Conservation (phyloP, 495 filamentous ascomycete species). For the Aspergillus heteromorphus region DNA sequence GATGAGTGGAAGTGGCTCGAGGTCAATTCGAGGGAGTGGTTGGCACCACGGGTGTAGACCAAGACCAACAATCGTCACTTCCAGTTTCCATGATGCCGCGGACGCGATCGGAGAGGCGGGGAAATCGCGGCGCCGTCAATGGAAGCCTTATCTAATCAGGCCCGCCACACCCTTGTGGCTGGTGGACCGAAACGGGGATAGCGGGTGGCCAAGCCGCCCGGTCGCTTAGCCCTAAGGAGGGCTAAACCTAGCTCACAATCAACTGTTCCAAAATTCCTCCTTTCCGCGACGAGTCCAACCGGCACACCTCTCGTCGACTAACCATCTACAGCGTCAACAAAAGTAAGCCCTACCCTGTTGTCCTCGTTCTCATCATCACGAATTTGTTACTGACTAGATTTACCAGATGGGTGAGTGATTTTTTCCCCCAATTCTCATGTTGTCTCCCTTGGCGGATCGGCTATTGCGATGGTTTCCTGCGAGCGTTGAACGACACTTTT, state of each 20-base stretch:
- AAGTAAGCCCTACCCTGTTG: slow-evolving; percentile 35
- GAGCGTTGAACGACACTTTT: slow-evolving; percentile 16
- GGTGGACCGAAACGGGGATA: slow-evolving; percentile 19
- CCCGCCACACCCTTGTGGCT: slow-evolving; percentile 16
- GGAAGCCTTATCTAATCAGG: not conserved
- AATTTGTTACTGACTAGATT: slow-evolving; percentile 30
- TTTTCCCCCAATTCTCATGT: slow-evolving; percentile 22
- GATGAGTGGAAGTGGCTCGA: not conserved
- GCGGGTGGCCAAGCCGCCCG: slow-evolving; percentile 23
- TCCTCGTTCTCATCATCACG: slow-evolving; percentile 1
- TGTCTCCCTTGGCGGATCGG: slow-evolving; percentile 27
- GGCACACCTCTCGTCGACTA: slow-evolving; percentile 40
- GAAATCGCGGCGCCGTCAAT: slow-evolving; percentile 10
- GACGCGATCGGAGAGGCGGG: slow-evolving; percentile 7
- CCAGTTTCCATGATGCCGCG: slow-evolving; percentile 1
- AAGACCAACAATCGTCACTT: not conserved
- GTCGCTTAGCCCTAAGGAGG: slow-evolving; percentile 47
- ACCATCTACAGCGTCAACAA: slow-evolving; percentile 53
- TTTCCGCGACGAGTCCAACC: slow-evolving; percentile 38
- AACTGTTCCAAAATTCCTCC: slow-evolving; percentile 43
- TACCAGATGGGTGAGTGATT: slow-evolving; percentile 52
- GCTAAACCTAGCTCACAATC: slow-evolving; percentile 40
- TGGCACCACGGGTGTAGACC: not conserved
- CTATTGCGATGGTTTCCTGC: slow-evolving; percentile 20
- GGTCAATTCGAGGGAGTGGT: not conserved